Evolutionary conservation across 2,329 filamentous ascomycete genomes (phyloP).

Genomic region (Cladophialophora immunda): DNA sequence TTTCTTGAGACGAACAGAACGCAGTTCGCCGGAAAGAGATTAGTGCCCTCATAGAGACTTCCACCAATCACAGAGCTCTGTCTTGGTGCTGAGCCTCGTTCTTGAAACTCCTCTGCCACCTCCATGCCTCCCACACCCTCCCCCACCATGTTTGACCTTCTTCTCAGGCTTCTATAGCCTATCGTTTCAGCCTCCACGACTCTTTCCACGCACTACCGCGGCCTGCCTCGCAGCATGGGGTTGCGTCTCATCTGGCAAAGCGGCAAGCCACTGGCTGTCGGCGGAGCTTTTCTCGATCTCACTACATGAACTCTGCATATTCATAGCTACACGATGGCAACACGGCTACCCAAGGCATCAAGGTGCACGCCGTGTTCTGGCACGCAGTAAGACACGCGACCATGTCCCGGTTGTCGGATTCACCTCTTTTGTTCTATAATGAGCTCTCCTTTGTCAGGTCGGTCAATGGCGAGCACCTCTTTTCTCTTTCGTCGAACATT

Average conservation of each 20-base stretch:
- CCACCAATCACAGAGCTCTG: slow-evolving; percentile 29
- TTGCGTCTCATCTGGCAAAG: slow-evolving; percentile 23
- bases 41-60: slow-evolving; percentile 6
- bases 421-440: slow-evolving; percentile 27
- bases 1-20: slow-evolving; percentile 19
- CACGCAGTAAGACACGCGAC: slow-evolving; percentile 18
- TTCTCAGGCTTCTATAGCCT: slow-evolving; percentile 26
- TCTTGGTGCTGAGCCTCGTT: slow-evolving; percentile 26
- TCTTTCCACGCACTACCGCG: slow-evolving; percentile 26
- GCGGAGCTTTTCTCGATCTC: slow-evolving; percentile 27
- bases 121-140: slow-evolving; percentile 17
- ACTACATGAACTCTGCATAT: slow-evolving; percentile 18
- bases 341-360: slow-evolving; percentile 25
- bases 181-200: slow-evolving; percentile 28
- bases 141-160: slow-evolving; percentile 17
- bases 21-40: slow-evolving; percentile 21
- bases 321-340: slow-evolving; percentile 8
- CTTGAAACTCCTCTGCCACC: slow-evolving; percentile 37
- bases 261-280: slow-evolving; percentile 40
- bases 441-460: slow-evolving; percentile 31
- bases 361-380: slow-evolving; percentile 9
- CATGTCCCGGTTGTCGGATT: slow-evolving; percentile 6
- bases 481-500: slow-evolving; percentile 29
- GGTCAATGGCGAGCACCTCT: slow-evolving; percentile 25
- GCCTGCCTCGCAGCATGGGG: slow-evolving; percentile 24